Evolutionary conservation across 202 grass and related monocot species (phyloP), one percentile per base, ranked within the genome.

Genomic region (Thinopyrum obtusiflorum): DNA sequence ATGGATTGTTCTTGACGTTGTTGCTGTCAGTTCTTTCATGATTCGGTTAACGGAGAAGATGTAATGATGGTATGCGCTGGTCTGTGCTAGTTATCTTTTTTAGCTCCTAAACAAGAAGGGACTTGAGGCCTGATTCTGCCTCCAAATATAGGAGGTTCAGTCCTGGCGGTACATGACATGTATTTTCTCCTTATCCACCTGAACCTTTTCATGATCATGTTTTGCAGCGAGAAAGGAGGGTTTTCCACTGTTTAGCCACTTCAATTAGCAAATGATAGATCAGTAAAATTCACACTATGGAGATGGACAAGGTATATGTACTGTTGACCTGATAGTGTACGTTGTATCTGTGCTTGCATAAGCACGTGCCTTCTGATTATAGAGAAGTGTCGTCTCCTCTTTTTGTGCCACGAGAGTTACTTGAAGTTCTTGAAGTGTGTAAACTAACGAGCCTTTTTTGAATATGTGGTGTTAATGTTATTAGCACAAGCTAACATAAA

Each of bases 21-120:
- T 82, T 72, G 83, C 85, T 67, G 55, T 96, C 39, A 85, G 91
- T 53, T 91, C 88, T 72, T 95, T 93, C 79, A 98, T 95, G 95
- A 84, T 95, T 26, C 70, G 91, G 47, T 84, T 98, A 76, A 93
- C 88, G 1, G 93, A 98, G 69, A 98, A 93, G 79, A 82, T 98
- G 20, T 98, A 72, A 72, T 44, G 83, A 95, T 40, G 78, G 40
- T 14, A 76, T 47, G 21, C 3, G 20, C 39, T 84, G 76, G 53
- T 57, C 28, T 46, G 14, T 4, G 15, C 9, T n/a, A n/a, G 27
- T 46, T 39, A 81, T 87, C 80, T 70, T 61, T 82, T 79, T 73
- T 77, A 27, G 17, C 1, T 26, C 32, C 67, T 12, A 67, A 29
- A 44, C 11, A 44, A 46, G 46, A 82, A 78, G 65, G 55, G 63